A percentile compares a stretch with the other conserved stretches of the same genome.
Conservation (phyloP, 2,329 filamentous ascomycete species). For the Phialocephala sp. region DNA sequence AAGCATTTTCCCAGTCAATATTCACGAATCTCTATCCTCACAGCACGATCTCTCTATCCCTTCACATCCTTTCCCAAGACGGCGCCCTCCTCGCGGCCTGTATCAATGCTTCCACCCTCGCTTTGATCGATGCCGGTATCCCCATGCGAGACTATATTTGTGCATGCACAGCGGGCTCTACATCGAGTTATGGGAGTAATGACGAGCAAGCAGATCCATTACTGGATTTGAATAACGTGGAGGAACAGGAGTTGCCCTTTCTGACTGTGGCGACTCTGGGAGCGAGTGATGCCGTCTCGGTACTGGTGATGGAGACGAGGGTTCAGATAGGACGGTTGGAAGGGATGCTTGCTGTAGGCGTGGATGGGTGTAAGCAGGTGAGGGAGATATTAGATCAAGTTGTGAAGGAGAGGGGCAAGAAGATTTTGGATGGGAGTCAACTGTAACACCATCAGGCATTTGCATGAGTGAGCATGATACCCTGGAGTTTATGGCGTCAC, state of each 20-base stretch:
- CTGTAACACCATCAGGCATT: slow-evolving; percentile 45
- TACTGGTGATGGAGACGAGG: slow-evolving; percentile 84
- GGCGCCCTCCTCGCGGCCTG: slow-evolving; percentile 88
- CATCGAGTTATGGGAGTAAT: slow-evolving; percentile 66
- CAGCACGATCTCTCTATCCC: slow-evolving; percentile 79
- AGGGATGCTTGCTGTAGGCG: slow-evolving; percentile 89
- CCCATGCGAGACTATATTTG: slow-evolving; percentile 93
- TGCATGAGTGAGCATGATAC: slow-evolving; percentile 30
- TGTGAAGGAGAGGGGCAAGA: slow-evolving; percentile 72
- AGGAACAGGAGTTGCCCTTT: slow-evolving; percentile 88
- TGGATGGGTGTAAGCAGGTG: slow-evolving; percentile 90
- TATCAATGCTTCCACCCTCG: slow-evolving; percentile 89
- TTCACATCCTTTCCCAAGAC: slow-evolving; percentile 89
- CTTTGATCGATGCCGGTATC: slow-evolving; percentile 91
- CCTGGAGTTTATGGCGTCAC: slow-evolving; percentile 32
- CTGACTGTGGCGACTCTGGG: slow-evolving; percentile 85
- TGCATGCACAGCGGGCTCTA: slow-evolving; percentile 86
- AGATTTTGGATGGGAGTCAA: slow-evolving; percentile 63
- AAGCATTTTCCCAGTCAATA: slow-evolving; percentile 77
- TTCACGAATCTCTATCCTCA: slow-evolving; percentile 91
- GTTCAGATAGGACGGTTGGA: slow-evolving; percentile 84
- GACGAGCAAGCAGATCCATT: slow-evolving; percentile 77
- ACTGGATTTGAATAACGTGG: slow-evolving; percentile 77
- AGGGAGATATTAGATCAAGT: slow-evolving; percentile 80
- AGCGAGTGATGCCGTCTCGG: slow-evolving; percentile 74